Conservation (phyloP, 257 asterid species). For the Lavandula angustifolia region DNA sequence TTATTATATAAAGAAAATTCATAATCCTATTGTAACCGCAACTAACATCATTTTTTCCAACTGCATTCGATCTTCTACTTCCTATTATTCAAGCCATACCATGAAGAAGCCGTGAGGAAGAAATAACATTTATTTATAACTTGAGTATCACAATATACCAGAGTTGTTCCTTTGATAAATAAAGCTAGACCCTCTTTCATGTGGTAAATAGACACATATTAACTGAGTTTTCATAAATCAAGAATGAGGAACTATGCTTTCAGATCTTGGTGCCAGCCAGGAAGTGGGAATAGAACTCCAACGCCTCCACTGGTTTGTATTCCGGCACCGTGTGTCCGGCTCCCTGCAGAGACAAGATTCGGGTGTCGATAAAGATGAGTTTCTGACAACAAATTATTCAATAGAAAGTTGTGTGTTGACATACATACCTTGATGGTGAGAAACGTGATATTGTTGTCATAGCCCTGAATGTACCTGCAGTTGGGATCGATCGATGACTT, state of each 20-base stretch:
- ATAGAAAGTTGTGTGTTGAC: conserved; percentile 5
- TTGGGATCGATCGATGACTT: background rate
- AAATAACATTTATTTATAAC: too few species aligned
- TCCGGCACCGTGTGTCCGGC: conserved; percentile 94
- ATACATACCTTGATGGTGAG: conserved; percentile 73
- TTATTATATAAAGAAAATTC: too few species aligned
- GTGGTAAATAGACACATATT: too few species aligned
- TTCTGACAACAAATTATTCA: background rate
- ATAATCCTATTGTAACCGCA: too few species aligned
- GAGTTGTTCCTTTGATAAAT: too few species aligned
- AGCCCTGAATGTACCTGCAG: conserved; percentile 72
- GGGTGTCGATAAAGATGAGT: background rate
- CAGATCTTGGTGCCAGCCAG: conserved; percentile 58
- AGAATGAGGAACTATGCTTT: conserved; percentile 9
- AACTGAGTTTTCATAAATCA: too few species aligned
- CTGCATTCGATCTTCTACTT: too few species aligned
- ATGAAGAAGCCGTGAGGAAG: too few species aligned
- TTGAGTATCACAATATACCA: too few species aligned
- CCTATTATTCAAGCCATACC: too few species aligned
- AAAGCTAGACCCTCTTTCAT: too few species aligned
- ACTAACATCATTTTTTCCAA: too few species aligned
- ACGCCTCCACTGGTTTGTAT: conserved; percentile 87
- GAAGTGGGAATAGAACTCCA: conserved; percentile 74
- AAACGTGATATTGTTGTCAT: conserved; percentile 75
- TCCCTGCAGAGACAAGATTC: conserved; percentile 53